Base-by-base conservation (phyloP, 148 eudicot species). In the Diospyros lotus region DNA sequence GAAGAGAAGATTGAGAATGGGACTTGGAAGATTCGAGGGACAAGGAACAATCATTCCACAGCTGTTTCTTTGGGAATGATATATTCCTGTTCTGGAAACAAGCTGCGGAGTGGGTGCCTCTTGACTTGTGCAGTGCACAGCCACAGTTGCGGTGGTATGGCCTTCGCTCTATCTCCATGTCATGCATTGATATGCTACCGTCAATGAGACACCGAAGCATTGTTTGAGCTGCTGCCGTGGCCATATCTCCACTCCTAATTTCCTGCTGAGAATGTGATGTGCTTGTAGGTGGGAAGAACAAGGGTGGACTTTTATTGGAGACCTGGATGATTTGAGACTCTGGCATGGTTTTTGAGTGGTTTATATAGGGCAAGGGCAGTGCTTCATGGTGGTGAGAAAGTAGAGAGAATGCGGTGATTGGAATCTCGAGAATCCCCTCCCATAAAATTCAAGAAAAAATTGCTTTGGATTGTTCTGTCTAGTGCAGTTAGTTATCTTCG, bases 151-250 rank as follows among this genome's bases (percentile, higher is more conserved):
- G 62, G 38, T 70, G 73, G 61, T 70, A 52, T 54, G 45, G 44
- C 4, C 82, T 79, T 2, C 81, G 78, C 46, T 82, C 78, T 13
- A 80, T 75, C 53, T 80, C 81, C 44, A 45, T 28, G 64, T 80
- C 78, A 64, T 69, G 41, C 64, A 80, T 68, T 15, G 87, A 82
- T 68, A 88, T 77, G 75, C 86, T 79, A 45, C 81, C 78, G 54
- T 82, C 85, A 67, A 74, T 28, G 28, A 28, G 28, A 28, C 28
- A 28, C 28, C 28, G 28, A 28, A 28, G 28, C 28, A 28, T 28
- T 28, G 28, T 28, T 28, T 28, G 28, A 0, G 28, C 28, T 28
- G 28, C 28, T 28, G 28, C 28, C 28, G 28, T 28, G 28, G 28
- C 28, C 28, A 28, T 28, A 28, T 28, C 28, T 28, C 28, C 28